A percentile compares a stretch with the other conserved stretches of the same genome.
phyloP scores from a whole-genome alignment of 768 basidiomycete species.

The Rhodotorula taiwanensis region DNA sequence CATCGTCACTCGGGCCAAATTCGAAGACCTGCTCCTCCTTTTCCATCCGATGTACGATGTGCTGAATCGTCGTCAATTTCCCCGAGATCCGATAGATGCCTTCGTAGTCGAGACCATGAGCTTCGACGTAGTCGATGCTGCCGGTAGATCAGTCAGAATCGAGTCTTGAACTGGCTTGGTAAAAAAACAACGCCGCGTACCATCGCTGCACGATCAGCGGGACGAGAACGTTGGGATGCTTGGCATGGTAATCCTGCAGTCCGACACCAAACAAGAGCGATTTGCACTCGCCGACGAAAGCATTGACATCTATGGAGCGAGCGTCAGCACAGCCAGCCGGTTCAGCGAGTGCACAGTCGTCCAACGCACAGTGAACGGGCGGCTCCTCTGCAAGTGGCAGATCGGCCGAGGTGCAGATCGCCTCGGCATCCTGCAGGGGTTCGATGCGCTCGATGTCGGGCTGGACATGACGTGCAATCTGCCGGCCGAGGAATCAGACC shows the following conservation, averaged over 20 bases:
- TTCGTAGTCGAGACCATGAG: slow-evolving; percentile 32
- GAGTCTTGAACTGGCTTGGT: fast-evolving
- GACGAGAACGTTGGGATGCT: slow-evolving; percentile 25
- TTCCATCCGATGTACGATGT: slow-evolving; percentile 37
- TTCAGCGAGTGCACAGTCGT: too few relatives aligned
- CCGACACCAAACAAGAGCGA: slow-evolving; percentile 38
- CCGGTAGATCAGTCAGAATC: fast-evolving
- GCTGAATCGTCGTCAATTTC: slow-evolving; percentile 31
- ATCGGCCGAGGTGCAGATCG: slow-evolving; percentile 1
- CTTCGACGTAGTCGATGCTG: slow-evolving; percentile 36
- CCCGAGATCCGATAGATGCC: slow-evolving; percentile 40
- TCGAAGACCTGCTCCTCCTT: slow-evolving; percentile 38
- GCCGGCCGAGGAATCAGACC: neutral
- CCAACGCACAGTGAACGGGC: slow-evolving; percentile 26
- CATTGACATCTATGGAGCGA: slow-evolving; percentile 20
- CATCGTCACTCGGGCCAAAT: slow-evolving; percentile 36
- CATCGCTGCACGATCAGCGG: slow-evolving; percentile 33
- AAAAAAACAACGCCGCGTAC: neutral
- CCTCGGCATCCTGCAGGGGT: slow-evolving; percentile 17
- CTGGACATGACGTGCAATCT: slow-evolving; percentile 25
- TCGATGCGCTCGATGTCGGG: slow-evolving; percentile 15
- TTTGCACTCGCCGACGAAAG: slow-evolving; percentile 38
- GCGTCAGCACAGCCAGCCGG: neutral
- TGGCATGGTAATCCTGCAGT: slow-evolving; percentile 36
- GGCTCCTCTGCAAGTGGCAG: slow-evolving; percentile 12